Evolutionary conservation across 257 asterid genomes (phyloP).

Genomic region (Nicotiana obtusifolia): DNA sequence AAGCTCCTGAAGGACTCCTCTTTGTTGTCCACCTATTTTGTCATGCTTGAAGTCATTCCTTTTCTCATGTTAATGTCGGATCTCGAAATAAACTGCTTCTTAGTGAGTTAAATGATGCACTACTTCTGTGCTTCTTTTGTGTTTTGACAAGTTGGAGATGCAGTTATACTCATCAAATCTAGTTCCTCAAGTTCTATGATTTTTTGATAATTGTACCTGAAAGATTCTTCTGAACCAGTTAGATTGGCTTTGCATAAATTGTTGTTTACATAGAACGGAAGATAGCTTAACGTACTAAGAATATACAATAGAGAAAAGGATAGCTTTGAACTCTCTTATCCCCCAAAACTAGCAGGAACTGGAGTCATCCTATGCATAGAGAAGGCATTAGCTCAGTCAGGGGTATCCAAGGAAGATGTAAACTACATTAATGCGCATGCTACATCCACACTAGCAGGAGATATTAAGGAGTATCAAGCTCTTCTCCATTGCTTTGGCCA

Average conservation of each 20-base stretch:
- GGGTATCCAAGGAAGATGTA: constrained; percentile 79
- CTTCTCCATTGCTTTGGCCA: constrained; percentile 78
- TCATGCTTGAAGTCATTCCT: not conserved
- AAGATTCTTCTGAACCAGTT: not conserved
- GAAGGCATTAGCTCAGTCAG: constrained; percentile 95
- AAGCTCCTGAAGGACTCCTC: not conserved
- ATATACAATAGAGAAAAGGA: not conserved
- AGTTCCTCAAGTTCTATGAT: not conserved
- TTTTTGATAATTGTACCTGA: not conserved
- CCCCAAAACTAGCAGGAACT: constrained; percentile 50
- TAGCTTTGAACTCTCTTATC: constrained; percentile 14
- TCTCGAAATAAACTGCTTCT: not conserved
- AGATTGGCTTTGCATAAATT: not conserved
- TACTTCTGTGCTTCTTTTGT: not conserved
- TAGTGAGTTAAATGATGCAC: not conserved
- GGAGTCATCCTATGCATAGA: constrained; percentile 87
- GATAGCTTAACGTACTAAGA: not conserved
- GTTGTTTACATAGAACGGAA: not conserved
- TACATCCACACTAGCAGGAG: constrained; percentile 96
- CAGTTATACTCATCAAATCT: not conserved
- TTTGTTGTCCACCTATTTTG: not conserved
- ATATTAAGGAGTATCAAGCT: constrained; percentile 87
- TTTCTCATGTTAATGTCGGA: not conserved
- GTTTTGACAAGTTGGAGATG: not conserved
- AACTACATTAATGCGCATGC: constrained; percentile 98